Base-by-base conservation (phyloP, 1,139 yeast species). In the Diutina sp. region DNA sequence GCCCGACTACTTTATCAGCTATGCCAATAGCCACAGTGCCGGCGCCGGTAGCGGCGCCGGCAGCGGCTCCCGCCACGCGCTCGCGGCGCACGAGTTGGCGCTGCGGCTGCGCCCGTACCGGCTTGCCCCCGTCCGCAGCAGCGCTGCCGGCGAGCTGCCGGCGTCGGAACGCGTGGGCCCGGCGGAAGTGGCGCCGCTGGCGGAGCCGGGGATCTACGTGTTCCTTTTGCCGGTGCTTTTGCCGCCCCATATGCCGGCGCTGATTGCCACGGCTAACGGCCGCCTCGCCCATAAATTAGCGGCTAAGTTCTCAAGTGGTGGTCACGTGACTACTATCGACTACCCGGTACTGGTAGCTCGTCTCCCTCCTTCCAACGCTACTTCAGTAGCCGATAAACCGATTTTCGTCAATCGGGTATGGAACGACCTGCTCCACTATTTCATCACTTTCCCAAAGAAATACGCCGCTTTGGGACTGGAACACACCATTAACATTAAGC, bases 331-430 rank as follows among this genome's bases (percentile, higher is more conserved):
- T 68, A 72, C 2, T 59, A 59, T 51, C 8, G 18, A 11, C n/a
- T 78, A 72, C 61, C 69, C 70, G 54, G 64, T 81, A 51, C 84
- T 84, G 3, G 76, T 83, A 64, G 83, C 89, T 6, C 75, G 96
- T 60, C 80, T 88, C 0, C 96, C 97, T 1, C 96, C 96, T 0
- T 79, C 84, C n/a, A 78, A 79, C 61, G 89, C 90, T 1, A 75
- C 83, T 46, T 81, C 90, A 0, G 80, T 88, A 8, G 81, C 87
- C 4, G 87, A 87, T 66, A 88, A 87, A 64, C 95, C 97, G 0
- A 82, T 90, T 35, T 87, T 84, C 66, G 89, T 90, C 38, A 87
- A 87, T 64, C 78, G 93, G 58, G 78, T 84, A 3, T 90, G 97
- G 97, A 87, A 85, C 62, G 85, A 87, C 60, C 70, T 93, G 0